Conservation (phyloP, 805 yeast genomes). For the Candida bentonensis region DNA sequence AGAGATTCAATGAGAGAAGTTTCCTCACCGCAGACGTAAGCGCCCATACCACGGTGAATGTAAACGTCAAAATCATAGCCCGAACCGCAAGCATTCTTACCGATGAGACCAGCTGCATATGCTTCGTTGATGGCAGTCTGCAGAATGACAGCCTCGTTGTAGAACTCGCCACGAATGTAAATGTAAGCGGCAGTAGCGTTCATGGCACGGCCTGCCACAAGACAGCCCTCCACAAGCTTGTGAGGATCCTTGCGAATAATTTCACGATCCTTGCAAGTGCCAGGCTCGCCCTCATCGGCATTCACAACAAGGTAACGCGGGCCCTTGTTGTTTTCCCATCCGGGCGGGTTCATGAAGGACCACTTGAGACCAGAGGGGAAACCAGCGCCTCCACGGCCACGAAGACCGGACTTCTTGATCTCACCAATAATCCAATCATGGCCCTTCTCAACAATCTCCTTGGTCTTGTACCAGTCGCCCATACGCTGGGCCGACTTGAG, state of each 20-base stretch:
- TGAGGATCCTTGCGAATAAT: constrained; percentile 86
- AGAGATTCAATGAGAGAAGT: constrained; percentile 78
- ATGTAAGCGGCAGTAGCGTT: constrained; percentile 88
- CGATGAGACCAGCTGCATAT: constrained; percentile 63
- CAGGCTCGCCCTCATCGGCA: constrained; percentile 94
- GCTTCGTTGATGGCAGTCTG: constrained; percentile 83
- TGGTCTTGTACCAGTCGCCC: constrained; percentile 91
- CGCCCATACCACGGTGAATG: constrained; percentile 89
- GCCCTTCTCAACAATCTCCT: constrained; percentile 70
- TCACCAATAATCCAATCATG: constrained; percentile 85
- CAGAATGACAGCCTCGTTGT: constrained; percentile 59
- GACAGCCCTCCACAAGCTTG: constrained; percentile 83
- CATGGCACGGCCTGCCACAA: constrained; percentile 82
- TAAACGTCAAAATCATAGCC: constrained; percentile 75
- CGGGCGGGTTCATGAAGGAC: constrained; percentile 93
- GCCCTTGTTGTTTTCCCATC: constrained; percentile 85
- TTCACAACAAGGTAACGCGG: constrained; percentile 80
- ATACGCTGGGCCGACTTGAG: constrained; percentile 58
- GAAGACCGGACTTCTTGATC: constrained; percentile 67
- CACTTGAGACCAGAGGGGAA: constrained; percentile 85
- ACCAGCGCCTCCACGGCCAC: constrained; percentile 93
- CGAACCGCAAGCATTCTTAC: constrained; percentile 76
- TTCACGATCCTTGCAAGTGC: constrained; percentile 87
- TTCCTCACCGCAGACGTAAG: constrained; percentile 86
- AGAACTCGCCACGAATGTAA: constrained; percentile 83